Base-by-base conservation (phyloP, 169 alveolate genomes). In the Cryptosporidium ubiquitum region DNA sequence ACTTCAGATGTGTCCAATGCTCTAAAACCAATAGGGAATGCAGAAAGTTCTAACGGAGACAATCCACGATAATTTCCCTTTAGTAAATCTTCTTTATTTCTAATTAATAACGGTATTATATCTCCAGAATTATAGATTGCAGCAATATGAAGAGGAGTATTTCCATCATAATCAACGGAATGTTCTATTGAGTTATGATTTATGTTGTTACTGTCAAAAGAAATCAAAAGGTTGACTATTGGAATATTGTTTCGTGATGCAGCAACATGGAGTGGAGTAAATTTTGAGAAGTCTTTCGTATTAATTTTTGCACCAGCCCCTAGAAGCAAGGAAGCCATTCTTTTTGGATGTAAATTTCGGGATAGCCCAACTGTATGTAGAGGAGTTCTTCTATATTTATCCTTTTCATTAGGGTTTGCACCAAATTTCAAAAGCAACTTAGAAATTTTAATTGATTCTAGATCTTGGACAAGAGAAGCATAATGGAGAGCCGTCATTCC, bases 91-190 rank as follows among this genome's bases (percentile, higher is more conserved):
- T 79, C 74, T 64, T 31, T 61, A 12, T 44, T 44, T 29, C 37
- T 61, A 29, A 79, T 64, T 29, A 79, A 57, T 3, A 49, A 47
- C 3, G 89, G 68, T 29, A 79, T 60, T 39, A 79, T 66, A 64
- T 79, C 89, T 26, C 89, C 89, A 20, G 89, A 58, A 23, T 79
- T 79, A 61, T 58, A 64, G 29, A 79, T 61, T 20, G 89, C 89
- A 39, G 89, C 89, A 18, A 79, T 79, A 64, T 79, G 89, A 31
- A 79, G 61, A 31, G 89, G 89, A 60, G 89, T 79, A 79, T 79
- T 79, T 5, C 89, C 89, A 37, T 61, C 40, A 33, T 37, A 37
- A 47, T 79, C 89, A 26, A 79, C 79, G 1, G 58, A 33, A 79
- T 60, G 39, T 44, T 79, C 89, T 18, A 79, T 37, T 79, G 64